Evolutionary conservation across 139 green algal species (phyloP).

Genomic region (Monoraphidium neglectum): DNA sequence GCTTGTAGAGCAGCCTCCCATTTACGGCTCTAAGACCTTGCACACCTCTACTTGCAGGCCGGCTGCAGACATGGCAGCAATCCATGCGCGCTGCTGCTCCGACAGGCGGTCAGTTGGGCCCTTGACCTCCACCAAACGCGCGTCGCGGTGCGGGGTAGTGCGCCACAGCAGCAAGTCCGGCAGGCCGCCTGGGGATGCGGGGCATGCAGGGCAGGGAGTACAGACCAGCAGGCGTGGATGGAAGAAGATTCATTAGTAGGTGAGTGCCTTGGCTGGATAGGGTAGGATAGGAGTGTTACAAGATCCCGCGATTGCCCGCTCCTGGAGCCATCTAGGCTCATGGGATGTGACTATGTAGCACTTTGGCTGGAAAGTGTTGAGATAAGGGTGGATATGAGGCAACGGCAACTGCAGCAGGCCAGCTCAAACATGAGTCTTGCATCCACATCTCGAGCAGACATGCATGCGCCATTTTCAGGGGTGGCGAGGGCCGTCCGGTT

Average conservation of each 20-base stretch:
- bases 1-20: neutral
- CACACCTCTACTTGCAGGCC: constrained; percentile 45
- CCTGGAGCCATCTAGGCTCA: neutral
- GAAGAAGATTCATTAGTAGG: neutral
- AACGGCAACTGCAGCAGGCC: neutral
- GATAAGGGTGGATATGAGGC: neutral
- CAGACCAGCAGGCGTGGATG: neutral
- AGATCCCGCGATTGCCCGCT: neutral
- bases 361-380: neutral
- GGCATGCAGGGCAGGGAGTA: neutral
- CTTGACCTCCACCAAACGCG: constrained; percentile 38
- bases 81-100: constrained; percentile 82
- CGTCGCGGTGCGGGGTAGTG: neutral
- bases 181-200: constrained; percentile 85
- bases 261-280: neutral
- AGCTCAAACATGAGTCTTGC: neutral
- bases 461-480: constrained; percentile 5
- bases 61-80: constrained; percentile 53
- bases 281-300: neutral
- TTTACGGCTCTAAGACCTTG: constrained; percentile 19
- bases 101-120: constrained; percentile 80
- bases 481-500: too few relatives aligned
- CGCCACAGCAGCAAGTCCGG: constrained; percentile 91
- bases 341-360: neutral
- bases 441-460: neutral